A percentile compares a stretch with the other conserved stretches of the same genome.
phyloP scores from a whole-genome alignment of 805 yeast genomes.

The Metschnikowia vanudenii region DNA sequence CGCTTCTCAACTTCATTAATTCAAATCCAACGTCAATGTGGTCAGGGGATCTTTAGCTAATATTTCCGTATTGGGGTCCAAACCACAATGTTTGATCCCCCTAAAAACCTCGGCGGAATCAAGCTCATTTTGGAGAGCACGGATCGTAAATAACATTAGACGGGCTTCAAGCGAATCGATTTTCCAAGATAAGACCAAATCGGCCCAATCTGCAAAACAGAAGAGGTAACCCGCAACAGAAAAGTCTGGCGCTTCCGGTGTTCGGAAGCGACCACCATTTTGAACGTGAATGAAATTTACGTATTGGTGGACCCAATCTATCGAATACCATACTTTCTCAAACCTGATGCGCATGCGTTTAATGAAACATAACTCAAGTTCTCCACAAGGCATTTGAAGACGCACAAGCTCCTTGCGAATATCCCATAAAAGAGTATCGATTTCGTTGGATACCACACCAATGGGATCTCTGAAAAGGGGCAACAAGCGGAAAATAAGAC shows the following conservation, averaged over 20 bases:
- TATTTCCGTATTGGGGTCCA: too few relatives aligned
- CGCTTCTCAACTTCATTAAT: too few relatives aligned
- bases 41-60: too few relatives aligned
- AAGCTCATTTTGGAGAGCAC: conserved; percentile 6
- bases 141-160: conserved; percentile 4
- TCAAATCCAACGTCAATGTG: too few relatives aligned
- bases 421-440: conserved; percentile 1
- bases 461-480: conserved; percentile 11
- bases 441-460: conserved; percentile 1
- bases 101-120: conserved; percentile 6
- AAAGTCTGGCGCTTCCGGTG: neutral
- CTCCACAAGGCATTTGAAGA: neutral
- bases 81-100: neutral
- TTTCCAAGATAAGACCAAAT: conserved; percentile 3
- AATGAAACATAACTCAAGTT: conserved; percentile 3
- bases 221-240: conserved; percentile 6
- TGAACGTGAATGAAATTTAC: conserved; percentile 6
- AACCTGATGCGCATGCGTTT: conserved; percentile 8
- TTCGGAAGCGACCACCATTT: neutral
- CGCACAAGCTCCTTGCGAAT: conserved; percentile 5
- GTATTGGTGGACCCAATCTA: conserved; percentile 11
- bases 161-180: conserved; percentile 8
- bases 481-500: conserved; percentile 1
- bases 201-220: conserved; percentile 10
- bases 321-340: conserved; percentile 11